These are phyloP conservation scores for Oropetium thomaeum DNA, from an alignment of 176 grass and related monocot species.

Conservation along the genomic window DNA sequence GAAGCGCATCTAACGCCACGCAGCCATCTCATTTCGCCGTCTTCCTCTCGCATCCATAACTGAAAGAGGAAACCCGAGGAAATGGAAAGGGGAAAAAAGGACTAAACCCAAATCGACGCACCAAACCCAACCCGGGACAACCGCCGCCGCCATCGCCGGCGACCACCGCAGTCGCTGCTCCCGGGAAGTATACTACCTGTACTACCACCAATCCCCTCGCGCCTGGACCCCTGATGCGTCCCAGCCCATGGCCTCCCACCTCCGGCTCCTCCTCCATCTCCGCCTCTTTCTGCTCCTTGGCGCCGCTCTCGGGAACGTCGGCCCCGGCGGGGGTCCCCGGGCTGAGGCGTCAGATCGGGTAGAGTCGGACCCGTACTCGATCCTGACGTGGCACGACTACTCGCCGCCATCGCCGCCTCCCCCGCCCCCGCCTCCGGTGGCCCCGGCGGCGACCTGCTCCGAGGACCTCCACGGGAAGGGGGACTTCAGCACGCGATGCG, in stretches of 20 bases:
- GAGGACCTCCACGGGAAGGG: conserved; percentile 72
- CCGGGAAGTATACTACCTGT: conserved; percentile 3
- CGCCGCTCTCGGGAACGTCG: conserved; percentile 36
- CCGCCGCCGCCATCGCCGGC: conserved; percentile 21
- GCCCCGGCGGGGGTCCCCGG: conserved; percentile 25
- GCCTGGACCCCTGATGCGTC: conserved; percentile 76
- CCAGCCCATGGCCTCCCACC: conserved; percentile 65
- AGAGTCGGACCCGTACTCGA: conserved; percentile 56
- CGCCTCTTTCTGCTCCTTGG: conserved; percentile 34
- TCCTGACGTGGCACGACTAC: conserved; percentile 99
- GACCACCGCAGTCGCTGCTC: background rate
- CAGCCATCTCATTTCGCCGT: background rate
- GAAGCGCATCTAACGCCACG: conserved; percentile 14
- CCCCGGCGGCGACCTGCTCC: conserved; percentile 67
- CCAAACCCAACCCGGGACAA: conserved; percentile 38
- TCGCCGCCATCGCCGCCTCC: conserved; percentile 85
- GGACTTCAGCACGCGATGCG: conserved; percentile 67
- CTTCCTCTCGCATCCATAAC: conserved; percentile 8
- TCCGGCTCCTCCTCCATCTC: conserved; percentile 37
- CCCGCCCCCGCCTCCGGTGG: conserved; percentile 51
- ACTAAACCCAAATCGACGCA: conserved; percentile 52
- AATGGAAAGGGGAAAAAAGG: conserved; percentile 10
- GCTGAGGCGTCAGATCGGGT: conserved; percentile 39
- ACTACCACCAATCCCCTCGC: background rate
- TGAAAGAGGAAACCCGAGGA: background rate